Evolutionary conservation across 225 moss, liverwort and hornwort genomes (phyloP).

Genomic region (Physcomitrium patens): DNA sequence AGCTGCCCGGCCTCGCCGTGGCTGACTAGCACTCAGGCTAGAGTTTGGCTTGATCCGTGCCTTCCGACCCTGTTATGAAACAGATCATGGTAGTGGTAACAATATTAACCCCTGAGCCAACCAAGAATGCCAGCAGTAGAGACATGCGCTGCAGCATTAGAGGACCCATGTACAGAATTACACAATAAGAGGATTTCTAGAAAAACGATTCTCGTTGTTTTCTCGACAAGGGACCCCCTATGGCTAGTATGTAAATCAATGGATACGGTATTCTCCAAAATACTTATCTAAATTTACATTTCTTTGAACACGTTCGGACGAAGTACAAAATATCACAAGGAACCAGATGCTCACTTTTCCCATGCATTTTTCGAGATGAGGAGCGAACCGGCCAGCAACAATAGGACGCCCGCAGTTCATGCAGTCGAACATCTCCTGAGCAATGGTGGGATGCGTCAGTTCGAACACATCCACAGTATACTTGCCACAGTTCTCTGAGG

Average conservation of each 20-base stretch:
- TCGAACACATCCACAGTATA: conserved; percentile 76
- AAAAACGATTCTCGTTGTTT: too few relatives aligned
- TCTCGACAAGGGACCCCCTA: not conserved
- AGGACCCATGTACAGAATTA: not conserved
- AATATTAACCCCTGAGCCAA: not conserved
- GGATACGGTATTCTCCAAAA: not conserved
- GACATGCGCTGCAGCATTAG: not conserved
- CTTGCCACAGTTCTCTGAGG: conserved; percentile 60
- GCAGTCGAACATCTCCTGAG: conserved; percentile 74
- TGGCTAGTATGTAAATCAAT: not conserved
- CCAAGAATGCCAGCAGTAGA: not conserved
- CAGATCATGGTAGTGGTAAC: not conserved
- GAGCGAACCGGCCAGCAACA: conserved; percentile 83
- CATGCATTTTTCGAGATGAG: conserved; percentile 88
- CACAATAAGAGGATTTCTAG: not conserved
- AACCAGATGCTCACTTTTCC: conserved; percentile 58
- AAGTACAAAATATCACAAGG: not conserved
- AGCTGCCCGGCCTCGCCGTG: conserved; percentile 44
- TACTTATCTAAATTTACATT: not conserved
- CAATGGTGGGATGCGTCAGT: conserved; percentile 73
- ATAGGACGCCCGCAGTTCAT: conserved; percentile 86
- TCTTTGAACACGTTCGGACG: not conserved
- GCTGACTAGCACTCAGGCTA: conserved; percentile 36
- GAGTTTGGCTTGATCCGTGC: conserved; percentile 52
- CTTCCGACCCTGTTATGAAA: conserved; percentile 49